Percentiles rank a stretch among this genome's conserved stretches.
phyloP scores from a whole-genome alignment of 768 basidiomycete genomes.

The Boletales sp. region DNA sequence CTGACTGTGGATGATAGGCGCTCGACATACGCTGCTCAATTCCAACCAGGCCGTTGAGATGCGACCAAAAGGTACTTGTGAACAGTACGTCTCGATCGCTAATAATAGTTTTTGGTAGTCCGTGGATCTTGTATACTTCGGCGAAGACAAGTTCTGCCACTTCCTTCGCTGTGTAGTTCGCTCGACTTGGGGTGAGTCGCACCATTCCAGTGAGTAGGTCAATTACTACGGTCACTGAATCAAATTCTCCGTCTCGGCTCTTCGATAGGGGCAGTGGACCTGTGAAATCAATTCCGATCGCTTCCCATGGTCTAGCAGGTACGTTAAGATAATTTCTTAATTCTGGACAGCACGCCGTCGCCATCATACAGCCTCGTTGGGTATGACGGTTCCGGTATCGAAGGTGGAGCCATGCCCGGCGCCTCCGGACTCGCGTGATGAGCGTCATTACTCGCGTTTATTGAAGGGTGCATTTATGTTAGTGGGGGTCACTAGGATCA shows the following conservation, averaged over 20 bases:
- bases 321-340: slow-evolving; percentile 11
- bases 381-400: too few relatives aligned
- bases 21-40: slow-evolving; percentile 16
- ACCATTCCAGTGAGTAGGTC: slow-evolving; percentile 19
- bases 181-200: slow-evolving; percentile 13
- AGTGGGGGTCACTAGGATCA: too few relatives aligned
- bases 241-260: slow-evolving; percentile 9
- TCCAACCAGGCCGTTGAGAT: not conserved
- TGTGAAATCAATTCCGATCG: slow-evolving; percentile 40
- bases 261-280: slow-evolving; percentile 30
- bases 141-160: slow-evolving; percentile 36
- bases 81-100: slow-evolving; percentile 26
- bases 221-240: slow-evolving; percentile 27
- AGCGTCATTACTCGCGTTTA: too few relatives aligned
- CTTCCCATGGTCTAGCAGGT: slow-evolving; percentile 31
- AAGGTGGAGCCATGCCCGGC: too few relatives aligned
- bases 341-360: not conserved
- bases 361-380: not conserved
- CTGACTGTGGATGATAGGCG: too few relatives aligned
- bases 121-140: slow-evolving; percentile 31
- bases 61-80: slow-evolving; percentile 24
- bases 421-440: too few relatives aligned
- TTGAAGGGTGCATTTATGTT: too few relatives aligned
- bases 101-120: slow-evolving; percentile 10
- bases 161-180: slow-evolving; percentile 29